Base-by-base conservation (phyloP, 2,329 filamentous ascomycete genomes). In the Talaromyces rugulosus region DNA sequence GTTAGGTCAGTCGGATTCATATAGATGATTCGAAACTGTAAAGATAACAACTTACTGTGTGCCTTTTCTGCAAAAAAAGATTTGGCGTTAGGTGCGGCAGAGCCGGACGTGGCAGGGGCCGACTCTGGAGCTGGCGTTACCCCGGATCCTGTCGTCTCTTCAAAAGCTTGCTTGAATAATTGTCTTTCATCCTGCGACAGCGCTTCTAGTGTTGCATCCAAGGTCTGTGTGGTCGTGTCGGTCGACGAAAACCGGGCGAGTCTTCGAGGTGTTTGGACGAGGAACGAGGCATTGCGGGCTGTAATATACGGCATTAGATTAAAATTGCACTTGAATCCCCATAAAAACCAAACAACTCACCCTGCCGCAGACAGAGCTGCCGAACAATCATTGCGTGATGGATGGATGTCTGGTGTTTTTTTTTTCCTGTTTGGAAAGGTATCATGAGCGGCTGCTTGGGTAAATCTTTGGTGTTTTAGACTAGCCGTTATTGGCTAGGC, bases 311-410 rank as follows among this genome's bases (percentile, higher is more conserved):
- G 5, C 30, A 51, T 64, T 33, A 58, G 65, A 72, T 64, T 67
- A 65, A 23, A 36, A 51, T 54, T 58, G 14, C 23, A 14, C 18
- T 18, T 23, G 5, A 8, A 16, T 50, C 18, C 14, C n/a, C 28
- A 52, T 40, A 53, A 63, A 52, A 57, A 44, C 3, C 28, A 51
- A 9, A 8, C 53, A 11, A 72, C 76, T 69, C 61, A 78, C 77
- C 72, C 63, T 78, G 77, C 71, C 75, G 75, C 70, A 72, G 64
- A 66, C 69, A 73, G 51, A 76, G 56, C 60, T 75, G 70, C 66
- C 76, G 74, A 67, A 78, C 70, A 71, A 78, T 78, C 77, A 78
- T 78, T 56, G 59, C 74, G 71, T 31, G 16, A 27, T 47, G 44
- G 42, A 16, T 23, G 23, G 23, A 23, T 23, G 50, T 33, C 16